A percentile compares a stretch with the other conserved stretches of the same genome.
Evolutionary conservation across 768 basidiomycete genomes (phyloP).

Genomic region (Pulveroboletus sp.): DNA sequence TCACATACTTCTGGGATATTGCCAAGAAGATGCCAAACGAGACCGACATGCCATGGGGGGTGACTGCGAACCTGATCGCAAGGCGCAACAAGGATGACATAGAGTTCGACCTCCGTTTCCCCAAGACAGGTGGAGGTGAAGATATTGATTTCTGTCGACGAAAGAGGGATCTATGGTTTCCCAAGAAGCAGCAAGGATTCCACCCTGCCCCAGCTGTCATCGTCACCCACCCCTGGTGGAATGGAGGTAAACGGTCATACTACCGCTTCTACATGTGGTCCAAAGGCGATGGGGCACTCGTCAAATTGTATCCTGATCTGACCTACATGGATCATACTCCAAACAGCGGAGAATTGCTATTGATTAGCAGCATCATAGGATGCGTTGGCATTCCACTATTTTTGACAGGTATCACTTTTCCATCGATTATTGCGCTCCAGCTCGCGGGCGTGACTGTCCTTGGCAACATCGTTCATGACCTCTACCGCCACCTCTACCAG

Average conservation of each 20-base stretch:
- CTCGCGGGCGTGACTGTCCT: slow-evolving; percentile 30
- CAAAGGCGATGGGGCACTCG: slow-evolving; percentile 50
- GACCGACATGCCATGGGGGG: slow-evolving; percentile 56
- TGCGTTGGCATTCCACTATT: slow-evolving; percentile 13
- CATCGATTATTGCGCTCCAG: slow-evolving; percentile 18
- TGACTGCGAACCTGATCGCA: slow-evolving; percentile 55
- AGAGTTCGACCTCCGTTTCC: slow-evolving; percentile 45
- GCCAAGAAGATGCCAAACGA: slow-evolving; percentile 41
- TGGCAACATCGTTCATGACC: slow-evolving; percentile 46
- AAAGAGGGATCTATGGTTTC: slow-evolving; percentile 39
- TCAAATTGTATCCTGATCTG: slow-evolving; percentile 45
- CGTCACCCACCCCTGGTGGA: slow-evolving; percentile 61
- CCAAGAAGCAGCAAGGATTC: slow-evolving; percentile 39
- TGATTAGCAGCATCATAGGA: slow-evolving; percentile 23
- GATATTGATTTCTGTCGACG: slow-evolving; percentile 57
- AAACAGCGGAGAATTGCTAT: slow-evolving; percentile 46
- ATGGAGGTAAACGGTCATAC: slow-evolving; percentile 42
- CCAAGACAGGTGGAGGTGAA: slow-evolving; percentile 63
- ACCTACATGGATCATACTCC: slow-evolving; percentile 44
- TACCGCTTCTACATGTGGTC: slow-evolving; percentile 58
- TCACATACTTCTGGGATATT: slow-evolving; percentile 62
- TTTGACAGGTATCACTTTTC: slow-evolving; percentile 8
- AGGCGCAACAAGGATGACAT: slow-evolving; percentile 45
- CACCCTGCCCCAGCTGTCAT: slow-evolving; percentile 43
- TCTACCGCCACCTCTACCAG: slow-evolving; percentile 44